These are phyloP conservation scores for Boechera stricta DNA, from an alignment of 345 rosid species.

Conservation along the genomic window DNA sequence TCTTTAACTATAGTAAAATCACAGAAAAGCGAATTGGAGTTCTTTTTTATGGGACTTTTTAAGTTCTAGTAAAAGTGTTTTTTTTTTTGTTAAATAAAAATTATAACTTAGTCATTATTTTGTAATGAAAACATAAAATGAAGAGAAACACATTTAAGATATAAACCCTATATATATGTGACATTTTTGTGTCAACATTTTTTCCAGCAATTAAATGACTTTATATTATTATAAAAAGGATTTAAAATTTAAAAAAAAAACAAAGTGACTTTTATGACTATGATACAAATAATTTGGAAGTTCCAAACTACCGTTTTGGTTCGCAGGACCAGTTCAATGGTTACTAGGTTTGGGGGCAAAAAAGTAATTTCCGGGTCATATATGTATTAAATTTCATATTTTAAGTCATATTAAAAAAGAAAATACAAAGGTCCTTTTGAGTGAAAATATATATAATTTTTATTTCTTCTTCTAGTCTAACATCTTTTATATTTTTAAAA, in stretches of 20 bases:
- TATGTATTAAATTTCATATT: too few relatives aligned
- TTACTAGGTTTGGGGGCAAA: too few relatives aligned
- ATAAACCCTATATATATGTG: background rate
- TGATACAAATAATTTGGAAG: too few relatives aligned
- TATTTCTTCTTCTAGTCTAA: too few relatives aligned
- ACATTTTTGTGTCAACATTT: background rate
- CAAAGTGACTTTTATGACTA: too few relatives aligned
- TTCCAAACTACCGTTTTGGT: too few relatives aligned
- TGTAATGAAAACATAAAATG: background rate
- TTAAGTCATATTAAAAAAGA: too few relatives aligned
- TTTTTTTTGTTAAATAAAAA: background rate
- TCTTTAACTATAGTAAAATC: background rate
- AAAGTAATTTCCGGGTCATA: too few relatives aligned
- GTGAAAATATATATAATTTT: too few relatives aligned
- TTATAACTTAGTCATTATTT: background rate
- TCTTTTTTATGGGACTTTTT: background rate
- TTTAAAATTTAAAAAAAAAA: too few relatives aligned
- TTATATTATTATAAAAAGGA: too few relatives aligned
- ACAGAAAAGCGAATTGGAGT: background rate
- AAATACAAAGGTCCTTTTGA: background rate
- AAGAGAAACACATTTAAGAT: background rate
- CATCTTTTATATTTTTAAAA: background rate
- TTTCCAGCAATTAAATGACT: background rate
- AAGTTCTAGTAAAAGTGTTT: background rate
- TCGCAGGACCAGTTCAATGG: too few relatives aligned